Percentiles rank a stretch among this genome's conserved stretches.
Conservation (phyloP, 371 early-diverging fungal genomes). For the Rhizopus stolonifer region DNA sequence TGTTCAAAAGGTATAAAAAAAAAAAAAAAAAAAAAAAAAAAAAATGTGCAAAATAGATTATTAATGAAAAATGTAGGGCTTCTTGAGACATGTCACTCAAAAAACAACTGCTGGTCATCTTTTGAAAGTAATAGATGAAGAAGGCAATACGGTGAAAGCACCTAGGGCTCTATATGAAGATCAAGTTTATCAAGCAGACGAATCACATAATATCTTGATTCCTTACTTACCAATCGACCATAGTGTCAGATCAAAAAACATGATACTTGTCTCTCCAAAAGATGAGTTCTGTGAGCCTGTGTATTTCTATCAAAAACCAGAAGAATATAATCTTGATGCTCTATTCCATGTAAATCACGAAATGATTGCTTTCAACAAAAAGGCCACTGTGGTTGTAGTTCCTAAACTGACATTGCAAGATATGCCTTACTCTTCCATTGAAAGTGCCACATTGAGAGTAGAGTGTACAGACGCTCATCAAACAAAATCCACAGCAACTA, state of each 20-base stretch:
- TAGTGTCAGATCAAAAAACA: not conserved
- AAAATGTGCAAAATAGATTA: no score
- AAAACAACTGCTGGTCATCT: slow-evolving; percentile 52
- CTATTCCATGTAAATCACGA: slow-evolving; percentile 51
- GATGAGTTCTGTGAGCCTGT: slow-evolving; percentile 46
- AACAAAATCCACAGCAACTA: slow-evolving; percentile 30
- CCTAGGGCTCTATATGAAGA: slow-evolving; percentile 46
- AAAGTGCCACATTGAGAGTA: slow-evolving; percentile 35
- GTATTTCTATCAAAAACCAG: slow-evolving; percentile 28
- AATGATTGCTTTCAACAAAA: slow-evolving; percentile 39
- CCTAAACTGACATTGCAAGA: slow-evolving; percentile 34
- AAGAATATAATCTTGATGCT: slow-evolving; percentile 36
- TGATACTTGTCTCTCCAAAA: slow-evolving; percentile 29
- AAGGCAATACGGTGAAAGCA: slow-evolving; percentile 22
- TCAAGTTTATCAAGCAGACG: slow-evolving; percentile 47
- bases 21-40: not conserved
- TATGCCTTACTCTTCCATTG: slow-evolving; percentile 37
- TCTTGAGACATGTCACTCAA: slow-evolving; percentile 45
- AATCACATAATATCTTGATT: slow-evolving; percentile 40
- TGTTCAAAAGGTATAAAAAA: slow-evolving; percentile 36
- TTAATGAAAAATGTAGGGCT: slow-evolving; percentile 31
- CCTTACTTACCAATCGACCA: slow-evolving; percentile 31
- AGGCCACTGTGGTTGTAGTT: slow-evolving; percentile 37
- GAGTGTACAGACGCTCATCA: slow-evolving; percentile 20
- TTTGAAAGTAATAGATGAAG: slow-evolving; percentile 47